A percentile compares a stretch with the other conserved stretches of the same genome.
phyloP scores from a whole-genome alignment of 1,139 yeast genomes.

The Yamadazyma friedrichii region DNA sequence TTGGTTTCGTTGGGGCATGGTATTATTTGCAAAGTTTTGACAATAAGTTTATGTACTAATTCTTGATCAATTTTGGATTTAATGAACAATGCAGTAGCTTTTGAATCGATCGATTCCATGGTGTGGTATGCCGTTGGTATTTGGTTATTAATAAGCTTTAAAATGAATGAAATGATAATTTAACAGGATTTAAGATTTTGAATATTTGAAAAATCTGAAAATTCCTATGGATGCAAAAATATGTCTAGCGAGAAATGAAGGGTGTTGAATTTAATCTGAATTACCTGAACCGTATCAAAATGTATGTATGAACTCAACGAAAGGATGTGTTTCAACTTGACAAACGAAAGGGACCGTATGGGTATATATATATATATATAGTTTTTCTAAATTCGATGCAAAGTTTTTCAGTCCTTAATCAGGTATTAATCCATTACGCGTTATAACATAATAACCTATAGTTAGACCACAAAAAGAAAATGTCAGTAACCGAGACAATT shows the following conservation, averaged over 20 bases:
- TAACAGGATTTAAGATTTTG: too few species aligned
- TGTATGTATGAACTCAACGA: not conserved
- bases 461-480: not conserved
- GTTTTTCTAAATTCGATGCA: not conserved
- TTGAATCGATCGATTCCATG: conserved; percentile 28
- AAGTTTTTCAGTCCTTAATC: not conserved
- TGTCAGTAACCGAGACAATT: not conserved
- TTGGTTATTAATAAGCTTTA: not conserved
- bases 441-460: not conserved
- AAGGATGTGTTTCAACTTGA: not conserved
- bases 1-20: conserved; percentile 45
- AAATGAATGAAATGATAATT: not conserved
- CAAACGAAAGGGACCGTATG: not conserved
- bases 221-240: not conserved
- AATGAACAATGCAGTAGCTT: conserved; percentile 56
- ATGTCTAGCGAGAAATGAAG: too few species aligned
- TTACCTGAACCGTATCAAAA: not conserved
- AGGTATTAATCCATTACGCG: conserved; percentile 1
- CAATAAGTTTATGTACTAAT: conserved; percentile 64
- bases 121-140: too few species aligned
- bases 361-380: not conserved
- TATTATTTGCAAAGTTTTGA: conserved; percentile 59
- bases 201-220: not conserved
- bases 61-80: conserved; percentile 62
- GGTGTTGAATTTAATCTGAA: too few species aligned